Evolutionary conservation across 192 early-diverging fungal genomes (phyloP), one percentile per base, ranked within the genome.

Genomic region (Linnemannia zychae): DNA sequence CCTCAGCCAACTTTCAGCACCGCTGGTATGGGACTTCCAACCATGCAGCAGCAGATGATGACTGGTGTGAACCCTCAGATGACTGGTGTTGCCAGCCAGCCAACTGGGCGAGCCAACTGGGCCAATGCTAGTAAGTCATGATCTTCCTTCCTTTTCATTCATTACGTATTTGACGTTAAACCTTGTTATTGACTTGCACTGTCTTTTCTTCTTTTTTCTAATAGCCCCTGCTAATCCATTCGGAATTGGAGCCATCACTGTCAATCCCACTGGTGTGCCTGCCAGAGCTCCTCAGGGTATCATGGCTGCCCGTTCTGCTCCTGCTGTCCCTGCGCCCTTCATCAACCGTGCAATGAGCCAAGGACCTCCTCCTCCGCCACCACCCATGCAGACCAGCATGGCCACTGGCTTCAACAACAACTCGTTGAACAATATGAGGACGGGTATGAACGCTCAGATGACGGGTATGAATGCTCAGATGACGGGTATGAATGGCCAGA

Each of bases 81-180:
- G 82, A 78, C 77, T 11, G 77, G 77, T 4, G 72, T 85, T 47
- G 68, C 63, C 28, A 37, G 53, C 20, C 83, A 91, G 47, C 49
- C 79, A 16, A 91, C 90, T 9, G 90, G 90, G 33, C 74, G 74
- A 67, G 78, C 81, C 34, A 87, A 73, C 67, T 90, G 87, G 89
- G 75, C 71, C 49, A 80, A 77, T 46, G 85, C 89, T 2, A 88
- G 88, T 89, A 89, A 38, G 88, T 78, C 37, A 4, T 16, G 4
- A 16, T 22, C 49, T 17, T 76, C 24, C 12, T 63, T 0, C 0
- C 57, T 13, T 15, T 12, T 3, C 28, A 31, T 15, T 63, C 3
- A 0, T 31, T n/a, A 12, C 18, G 4, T 12, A n/a, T 60, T 52
- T 48, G 28, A 16, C 34, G 31, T 9, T n/a, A 0, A 4, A 38